Percentiles rank a stretch among this genome's conserved stretches.
Conservation (phyloP, 257 asterid species). For the Anisodus tanguticus region DNA sequence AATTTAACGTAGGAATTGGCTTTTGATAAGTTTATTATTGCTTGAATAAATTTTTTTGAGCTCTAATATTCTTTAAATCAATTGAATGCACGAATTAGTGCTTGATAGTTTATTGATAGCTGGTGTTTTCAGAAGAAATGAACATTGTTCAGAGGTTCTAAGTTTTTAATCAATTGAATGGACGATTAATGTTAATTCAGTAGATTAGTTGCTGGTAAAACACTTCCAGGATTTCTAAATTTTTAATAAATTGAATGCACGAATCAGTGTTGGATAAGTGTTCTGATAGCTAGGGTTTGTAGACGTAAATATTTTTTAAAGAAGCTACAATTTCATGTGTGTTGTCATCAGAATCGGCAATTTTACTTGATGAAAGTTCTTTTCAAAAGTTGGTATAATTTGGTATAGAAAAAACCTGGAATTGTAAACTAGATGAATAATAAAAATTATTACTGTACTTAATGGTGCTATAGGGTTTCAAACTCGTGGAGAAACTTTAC, state of each 20-base stretch:
- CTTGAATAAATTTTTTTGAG: background rate
- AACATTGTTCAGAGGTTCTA: background rate
- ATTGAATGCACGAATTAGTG: background rate
- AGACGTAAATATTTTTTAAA: background rate
- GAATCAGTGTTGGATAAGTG: background rate
- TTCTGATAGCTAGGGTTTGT: background rate
- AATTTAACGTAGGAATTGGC: background rate
- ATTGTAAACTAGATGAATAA: background rate
- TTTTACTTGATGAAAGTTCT: background rate
- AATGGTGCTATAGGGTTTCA: background rate
- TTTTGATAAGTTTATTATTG: background rate
- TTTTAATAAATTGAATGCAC: background rate
- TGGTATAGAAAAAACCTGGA: conserved; percentile 2
- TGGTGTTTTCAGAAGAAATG: background rate
- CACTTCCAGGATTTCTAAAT: background rate
- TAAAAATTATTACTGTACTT: background rate
- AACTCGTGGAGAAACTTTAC: background rate
- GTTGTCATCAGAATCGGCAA: background rate
- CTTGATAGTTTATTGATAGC: background rate
- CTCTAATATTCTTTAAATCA: background rate
- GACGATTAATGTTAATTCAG: background rate
- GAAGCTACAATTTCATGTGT: background rate
- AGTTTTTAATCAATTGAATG: background rate
- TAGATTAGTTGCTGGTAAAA: background rate
- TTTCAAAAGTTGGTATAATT: background rate